Percentiles rank a stretch among this genome's conserved stretches.
These are phyloP conservation scores for Triangularia setosa DNA, from an alignment of 2,329 filamentous ascomycete species.

Conservation along the genomic window DNA sequence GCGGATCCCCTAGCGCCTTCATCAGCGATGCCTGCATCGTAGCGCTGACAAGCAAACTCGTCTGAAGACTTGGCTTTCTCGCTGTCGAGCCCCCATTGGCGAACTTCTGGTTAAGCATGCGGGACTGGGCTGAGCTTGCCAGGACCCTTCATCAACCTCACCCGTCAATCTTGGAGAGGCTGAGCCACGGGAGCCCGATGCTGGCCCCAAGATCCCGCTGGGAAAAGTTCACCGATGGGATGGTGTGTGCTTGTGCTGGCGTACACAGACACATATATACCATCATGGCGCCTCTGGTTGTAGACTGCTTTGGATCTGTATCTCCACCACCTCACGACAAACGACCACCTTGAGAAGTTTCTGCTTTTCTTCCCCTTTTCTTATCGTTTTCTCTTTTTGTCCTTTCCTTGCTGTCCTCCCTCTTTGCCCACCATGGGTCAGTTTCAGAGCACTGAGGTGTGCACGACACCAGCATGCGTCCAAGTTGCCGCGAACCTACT, in stretches of 20 bases:
- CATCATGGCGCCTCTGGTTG: not conserved
- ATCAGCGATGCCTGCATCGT: not conserved
- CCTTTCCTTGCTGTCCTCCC: not conserved
- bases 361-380: not conserved
- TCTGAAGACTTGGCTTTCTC: not conserved
- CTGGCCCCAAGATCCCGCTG: not conserved
- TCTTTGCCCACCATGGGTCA: constrained; percentile 16
- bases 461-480: constrained; percentile 57
- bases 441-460: constrained; percentile 34
- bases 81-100: not conserved
- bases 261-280: not conserved
- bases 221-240: not conserved
- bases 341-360: not conserved
- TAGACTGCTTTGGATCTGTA: not conserved
- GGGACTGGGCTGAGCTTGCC: constrained; percentile 1
- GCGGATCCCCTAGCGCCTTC: not conserved
- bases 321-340: not conserved
- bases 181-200: constrained; percentile 4
- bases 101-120: not conserved
- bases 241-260: not conserved
- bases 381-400: not conserved
- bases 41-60: constrained; percentile 1
- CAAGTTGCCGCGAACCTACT: constrained; percentile 57
- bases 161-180: not conserved
- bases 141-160: constrained; percentile 1